Conservation (phyloP, 805 yeast genomes). For the Cyberlindnera maritima region DNA sequence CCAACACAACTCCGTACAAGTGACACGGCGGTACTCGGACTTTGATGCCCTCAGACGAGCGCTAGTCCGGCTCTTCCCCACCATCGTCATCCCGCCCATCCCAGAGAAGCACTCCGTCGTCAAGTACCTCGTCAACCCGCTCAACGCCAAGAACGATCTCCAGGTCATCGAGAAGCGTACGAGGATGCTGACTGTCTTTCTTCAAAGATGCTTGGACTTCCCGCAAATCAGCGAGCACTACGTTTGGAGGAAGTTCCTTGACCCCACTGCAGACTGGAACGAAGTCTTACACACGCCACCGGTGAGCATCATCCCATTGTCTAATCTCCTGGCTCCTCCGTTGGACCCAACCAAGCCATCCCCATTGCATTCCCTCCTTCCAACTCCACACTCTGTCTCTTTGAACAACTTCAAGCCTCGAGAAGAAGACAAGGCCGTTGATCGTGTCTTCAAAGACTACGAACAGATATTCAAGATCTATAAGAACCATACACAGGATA, state of each 20-base stretch:
- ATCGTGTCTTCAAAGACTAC: conserved; percentile 24
- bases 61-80: conserved; percentile 72
- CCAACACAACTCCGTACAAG: conserved; percentile 47
- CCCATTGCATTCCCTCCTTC: conserved; percentile 59
- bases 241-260: conserved; percentile 74
- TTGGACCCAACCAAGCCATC: conserved; percentile 53
- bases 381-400: conserved; percentile 49
- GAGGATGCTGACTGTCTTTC: conserved; percentile 70
- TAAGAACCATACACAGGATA: conserved; percentile 23
- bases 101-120: conserved; percentile 79
- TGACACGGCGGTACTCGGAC: conserved; percentile 85
- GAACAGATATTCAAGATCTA: conserved; percentile 26
- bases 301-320: conserved; percentile 48
- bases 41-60: conserved; percentile 78
- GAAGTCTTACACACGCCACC: conserved; percentile 66
- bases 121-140: conserved; percentile 41
- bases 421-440: conserved; percentile 16
- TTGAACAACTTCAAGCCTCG: conserved; percentile 27
- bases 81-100: conserved; percentile 86
- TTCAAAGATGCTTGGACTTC: conserved; percentile 68
- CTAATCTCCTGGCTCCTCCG: conserved; percentile 60
- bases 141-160: conserved; percentile 40
- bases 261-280: conserved; percentile 81
- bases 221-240: conserved; percentile 53
- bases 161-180: conserved; percentile 65